Evolutionary conservation across 257 asterid species (phyloP), one percentile per base, ranked within the genome.

Genomic region (Solanum piurae): DNA sequence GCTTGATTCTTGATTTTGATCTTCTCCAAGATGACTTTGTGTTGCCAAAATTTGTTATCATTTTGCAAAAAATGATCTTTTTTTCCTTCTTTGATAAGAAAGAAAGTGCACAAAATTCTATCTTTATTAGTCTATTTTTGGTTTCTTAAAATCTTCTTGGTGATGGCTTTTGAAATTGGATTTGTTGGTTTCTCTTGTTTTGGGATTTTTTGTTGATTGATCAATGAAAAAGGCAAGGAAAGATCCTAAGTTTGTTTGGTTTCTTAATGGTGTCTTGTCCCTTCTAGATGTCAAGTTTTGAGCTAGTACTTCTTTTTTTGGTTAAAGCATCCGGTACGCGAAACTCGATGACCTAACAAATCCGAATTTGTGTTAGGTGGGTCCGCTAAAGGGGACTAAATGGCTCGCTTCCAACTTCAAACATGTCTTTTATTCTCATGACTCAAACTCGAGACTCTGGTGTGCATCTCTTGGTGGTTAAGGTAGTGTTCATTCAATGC

Each of bases 371-470:
- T 27, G 29, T 75, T 0, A 23, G 2, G 33, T 23, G 58, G 23
- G 55, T 9, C 3, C 1, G 0, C 0, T 21, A 1, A 1, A 74
- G 6, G 1, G 5, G 20, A 74, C 14, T 0, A 10, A 74, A 5
- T 3, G 20, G 6, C 11, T 37, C 2, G 12, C 21, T 21, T 37
- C 21, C 52, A 75, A 75, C 21, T 23, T 75, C 3, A 5, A 23
- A 1, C 5, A 6, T 1, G 0, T 38, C 7, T 2, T 76, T 4
- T 7, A 38, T 76, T n/a, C 34, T 23, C 34, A 12, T 5, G 5
- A 25, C 4, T 75, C 55, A 38, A 76, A 38, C 2, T 3, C 6
- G 12, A 76, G 7, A 38, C 34, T 74, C 20, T 36, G 0, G 0
- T 21, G 1, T 33, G 33, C 7, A 33, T 7, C 42, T 20, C 18